Evolutionary conservation across 2,329 filamentous ascomycete species (phyloP).

Genomic region (Bipolaris oryzae): DNA sequence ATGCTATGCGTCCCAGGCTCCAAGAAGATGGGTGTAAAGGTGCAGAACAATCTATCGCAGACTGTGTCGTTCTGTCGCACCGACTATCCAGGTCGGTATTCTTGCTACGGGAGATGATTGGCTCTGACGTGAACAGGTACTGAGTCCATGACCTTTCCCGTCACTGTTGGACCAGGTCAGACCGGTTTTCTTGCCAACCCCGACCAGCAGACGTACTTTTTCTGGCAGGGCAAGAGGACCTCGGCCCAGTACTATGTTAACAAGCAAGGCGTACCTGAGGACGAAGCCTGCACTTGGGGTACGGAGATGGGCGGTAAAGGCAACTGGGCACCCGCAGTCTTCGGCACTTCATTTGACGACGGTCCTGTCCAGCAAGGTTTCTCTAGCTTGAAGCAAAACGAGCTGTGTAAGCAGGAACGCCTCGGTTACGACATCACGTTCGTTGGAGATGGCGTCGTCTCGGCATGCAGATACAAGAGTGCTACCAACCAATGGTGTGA

Average conservation of each 20-base stretch:
- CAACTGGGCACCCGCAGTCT: conserved; percentile 87
- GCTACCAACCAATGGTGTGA: conserved; percentile 67
- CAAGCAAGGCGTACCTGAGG: conserved; percentile 69
- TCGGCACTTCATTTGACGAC: conserved; percentile 74
- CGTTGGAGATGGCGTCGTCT: conserved; percentile 65
- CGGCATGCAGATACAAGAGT: conserved; percentile 65
- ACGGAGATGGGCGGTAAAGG: conserved; percentile 64
- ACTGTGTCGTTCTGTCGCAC: conserved; percentile 85
- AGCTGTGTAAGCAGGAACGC: conserved; percentile 68
- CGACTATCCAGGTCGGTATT: conserved; percentile 79
- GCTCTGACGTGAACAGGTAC: conserved; percentile 56
- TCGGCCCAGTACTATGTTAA: conserved; percentile 98
- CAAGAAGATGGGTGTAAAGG: conserved; percentile 66
- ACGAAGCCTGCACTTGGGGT: conserved; percentile 79
- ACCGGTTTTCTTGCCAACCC: conserved; percentile 75
- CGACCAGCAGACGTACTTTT: conserved; percentile 73
- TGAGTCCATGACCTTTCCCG: conserved; percentile 84
- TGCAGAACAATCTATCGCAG: conserved; percentile 74
- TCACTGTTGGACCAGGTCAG: conserved; percentile 65
- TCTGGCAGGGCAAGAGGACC: conserved; percentile 74
- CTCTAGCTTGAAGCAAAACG: conserved; percentile 84
- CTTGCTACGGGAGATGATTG: too few species aligned
- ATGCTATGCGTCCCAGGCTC: conserved; percentile 78
- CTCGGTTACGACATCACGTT: conserved; percentile 84
- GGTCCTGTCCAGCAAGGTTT: conserved; percentile 63